Conservation (phyloP, 805 yeast species). For the Ogataea zsoltii region DNA sequence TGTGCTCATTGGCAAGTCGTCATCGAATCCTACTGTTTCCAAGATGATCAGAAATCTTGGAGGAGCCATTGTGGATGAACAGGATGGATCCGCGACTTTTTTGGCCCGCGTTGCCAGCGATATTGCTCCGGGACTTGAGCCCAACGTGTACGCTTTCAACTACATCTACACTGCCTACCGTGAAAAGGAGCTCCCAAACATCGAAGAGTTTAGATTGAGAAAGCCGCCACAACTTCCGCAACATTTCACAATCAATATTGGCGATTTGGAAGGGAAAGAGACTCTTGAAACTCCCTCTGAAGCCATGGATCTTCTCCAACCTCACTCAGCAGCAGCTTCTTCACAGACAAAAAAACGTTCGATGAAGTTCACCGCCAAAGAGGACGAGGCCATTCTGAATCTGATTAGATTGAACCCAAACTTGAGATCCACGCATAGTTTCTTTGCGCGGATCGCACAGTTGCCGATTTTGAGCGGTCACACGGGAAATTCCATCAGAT, state of each 20-base stretch:
- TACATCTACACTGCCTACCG: constrained; percentile 26
- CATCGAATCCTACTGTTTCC: constrained; percentile 17
- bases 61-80: constrained; percentile 20
- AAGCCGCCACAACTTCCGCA: constrained; percentile 27
- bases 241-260: constrained; percentile 25
- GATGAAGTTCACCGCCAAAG: constrained; percentile 57
- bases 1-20: constrained; percentile 18
- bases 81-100: constrained; percentile 11
- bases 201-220: constrained; percentile 22
- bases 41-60: constrained; percentile 25
- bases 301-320: constrained; percentile 6
- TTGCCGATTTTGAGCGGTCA: constrained; percentile 53
- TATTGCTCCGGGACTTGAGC: constrained; percentile 13
- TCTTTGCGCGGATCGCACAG: constrained; percentile 62
- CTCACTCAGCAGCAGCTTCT: neutral
- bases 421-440: constrained; percentile 65
- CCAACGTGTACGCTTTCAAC: constrained; percentile 24
- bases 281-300: no score
- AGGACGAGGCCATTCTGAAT: constrained; percentile 68
- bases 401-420: constrained; percentile 67
- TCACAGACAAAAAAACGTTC: constrained; percentile 38
- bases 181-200: constrained; percentile 15
- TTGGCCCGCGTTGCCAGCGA: constrained; percentile 23
- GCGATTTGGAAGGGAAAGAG: constrained; percentile 20
- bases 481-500: constrained; percentile 76